phyloP scores from a whole-genome alignment of 495 filamentous ascomycete genomes.

The Penicillium herquei region DNA sequence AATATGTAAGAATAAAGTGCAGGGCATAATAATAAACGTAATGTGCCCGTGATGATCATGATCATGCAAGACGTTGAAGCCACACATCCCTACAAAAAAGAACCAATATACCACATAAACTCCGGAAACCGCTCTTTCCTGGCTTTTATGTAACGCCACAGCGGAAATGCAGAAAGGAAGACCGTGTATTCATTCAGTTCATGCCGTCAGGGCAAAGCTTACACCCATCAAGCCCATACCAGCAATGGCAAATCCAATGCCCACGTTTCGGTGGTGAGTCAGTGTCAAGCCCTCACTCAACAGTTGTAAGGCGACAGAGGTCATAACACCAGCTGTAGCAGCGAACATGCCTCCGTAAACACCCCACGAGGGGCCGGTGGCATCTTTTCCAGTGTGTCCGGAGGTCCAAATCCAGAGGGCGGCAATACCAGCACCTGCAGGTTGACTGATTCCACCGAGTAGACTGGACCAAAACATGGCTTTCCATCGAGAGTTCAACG shows the following conservation, averaged over 20 bases:
- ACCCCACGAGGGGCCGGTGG: slow-evolving; percentile 56
- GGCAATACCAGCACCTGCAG: slow-evolving; percentile 79
- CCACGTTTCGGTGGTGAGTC: slow-evolving; percentile 75
- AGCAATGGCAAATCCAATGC: slow-evolving; percentile 79
- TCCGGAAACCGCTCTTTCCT: too few species aligned
- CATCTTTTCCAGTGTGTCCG: slow-evolving; percentile 42
- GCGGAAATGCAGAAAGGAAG: background rate
- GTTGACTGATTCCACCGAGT: slow-evolving; percentile 83
- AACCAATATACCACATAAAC: too few species aligned
- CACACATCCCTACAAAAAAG: too few species aligned
- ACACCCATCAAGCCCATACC: slow-evolving; percentile 89
- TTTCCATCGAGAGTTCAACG: slow-evolving; percentile 67
- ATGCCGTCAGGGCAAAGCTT: slow-evolving; percentile 79
- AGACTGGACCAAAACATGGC: slow-evolving; percentile 84
- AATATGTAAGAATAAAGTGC: too few species aligned
- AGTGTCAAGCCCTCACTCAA: slow-evolving; percentile 82
- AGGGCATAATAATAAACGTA: too few species aligned
- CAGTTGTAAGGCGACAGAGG: slow-evolving; percentile 82
- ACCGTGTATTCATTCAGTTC: background rate
- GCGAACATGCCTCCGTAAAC: slow-evolving; percentile 91
- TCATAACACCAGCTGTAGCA: slow-evolving; percentile 90
- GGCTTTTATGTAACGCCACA: too few species aligned
- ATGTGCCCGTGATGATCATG: too few species aligned
- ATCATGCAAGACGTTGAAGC: too few species aligned
- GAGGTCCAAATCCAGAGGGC: slow-evolving; percentile 76